These are phyloP conservation scores for Zoysia japonica DNA, from an alignment of 176 grass and related monocot species.

Conservation along the genomic window DNA sequence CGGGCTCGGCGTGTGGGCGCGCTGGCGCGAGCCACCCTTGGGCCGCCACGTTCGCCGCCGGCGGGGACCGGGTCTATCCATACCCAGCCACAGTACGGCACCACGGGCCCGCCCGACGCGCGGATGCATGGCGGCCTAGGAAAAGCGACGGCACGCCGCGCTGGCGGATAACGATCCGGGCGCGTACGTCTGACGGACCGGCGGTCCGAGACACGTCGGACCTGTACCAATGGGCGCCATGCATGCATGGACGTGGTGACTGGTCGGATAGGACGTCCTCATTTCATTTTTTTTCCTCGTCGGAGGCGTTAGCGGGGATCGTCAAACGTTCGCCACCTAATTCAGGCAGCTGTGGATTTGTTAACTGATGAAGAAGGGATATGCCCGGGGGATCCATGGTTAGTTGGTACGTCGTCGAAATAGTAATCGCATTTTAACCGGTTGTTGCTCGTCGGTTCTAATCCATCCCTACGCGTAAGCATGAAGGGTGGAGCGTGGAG, in stretches of 20 bases:
- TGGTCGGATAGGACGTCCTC: too few species aligned
- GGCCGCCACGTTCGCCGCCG: constrained; percentile 11
- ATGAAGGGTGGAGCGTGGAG: not conserved
- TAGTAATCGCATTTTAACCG: too few species aligned
- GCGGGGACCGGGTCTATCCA: constrained; percentile 1
- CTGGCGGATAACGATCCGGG: constrained; percentile 38
- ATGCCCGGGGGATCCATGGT: too few species aligned
- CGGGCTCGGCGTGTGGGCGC: not conserved
- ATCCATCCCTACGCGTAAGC: too few species aligned
- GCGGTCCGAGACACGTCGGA: not conserved
- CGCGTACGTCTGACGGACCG: not conserved
- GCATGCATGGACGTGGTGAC: not conserved
- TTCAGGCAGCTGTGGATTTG: not conserved
- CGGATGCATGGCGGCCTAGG: not conserved
- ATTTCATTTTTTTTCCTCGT: not conserved
- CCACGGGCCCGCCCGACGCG: not conserved
- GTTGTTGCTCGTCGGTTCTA: too few species aligned
- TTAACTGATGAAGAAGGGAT: not conserved
- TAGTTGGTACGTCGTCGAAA: too few species aligned
- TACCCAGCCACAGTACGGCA: not conserved
- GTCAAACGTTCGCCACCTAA: not conserved
- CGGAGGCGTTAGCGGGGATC: not conserved
- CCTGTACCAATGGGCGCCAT: not conserved
- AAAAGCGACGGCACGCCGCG: constrained; percentile 17
- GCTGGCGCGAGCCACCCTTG: not conserved